These are phyloP conservation scores for Furcasterigmium furcatum DNA, from an alignment of 2,329 filamentous ascomycete species.

Conservation along the genomic window DNA sequence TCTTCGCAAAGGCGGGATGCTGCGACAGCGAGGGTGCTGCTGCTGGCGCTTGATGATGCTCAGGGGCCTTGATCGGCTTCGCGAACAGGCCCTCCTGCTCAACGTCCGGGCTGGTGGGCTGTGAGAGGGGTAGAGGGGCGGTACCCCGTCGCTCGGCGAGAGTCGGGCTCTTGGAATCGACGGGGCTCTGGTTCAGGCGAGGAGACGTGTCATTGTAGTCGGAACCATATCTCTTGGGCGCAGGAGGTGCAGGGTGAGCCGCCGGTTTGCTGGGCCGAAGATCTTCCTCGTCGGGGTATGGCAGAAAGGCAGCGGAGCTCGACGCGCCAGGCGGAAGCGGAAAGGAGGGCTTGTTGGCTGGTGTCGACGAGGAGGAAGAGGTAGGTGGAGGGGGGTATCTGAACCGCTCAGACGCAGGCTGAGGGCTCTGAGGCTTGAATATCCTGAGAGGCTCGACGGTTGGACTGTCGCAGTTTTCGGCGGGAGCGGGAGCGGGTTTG, in stretches of 20 bases:
- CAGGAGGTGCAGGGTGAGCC: constrained; percentile 28
- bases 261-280: constrained; percentile 37
- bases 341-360: constrained; percentile 53
- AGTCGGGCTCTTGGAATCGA: constrained; percentile 57
- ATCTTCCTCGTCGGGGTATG: constrained; percentile 72
- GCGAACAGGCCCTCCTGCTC: constrained; percentile 82
- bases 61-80: constrained; percentile 51
- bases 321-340: constrained; percentile 65
- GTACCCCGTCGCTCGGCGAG: constrained; percentile 80
- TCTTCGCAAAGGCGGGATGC: constrained; percentile 50
- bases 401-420: constrained; percentile 45
- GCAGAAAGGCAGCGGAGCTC: constrained; percentile 64
- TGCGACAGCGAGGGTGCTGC: constrained; percentile 30
- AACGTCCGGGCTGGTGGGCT: constrained; percentile 72
- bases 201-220: constrained; percentile 47
- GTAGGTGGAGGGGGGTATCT: constrained; percentile 46
- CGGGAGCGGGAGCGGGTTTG: constrained; percentile 40
- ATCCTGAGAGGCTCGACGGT: constrained; percentile 83
- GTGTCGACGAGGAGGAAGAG: constrained; percentile 29
- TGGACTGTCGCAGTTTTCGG: constrained; percentile 62
- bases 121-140: constrained; percentile 78
- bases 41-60: constrained; percentile 32
- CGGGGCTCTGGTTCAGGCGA: constrained; percentile 52
- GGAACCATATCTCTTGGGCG: constrained; percentile 41
- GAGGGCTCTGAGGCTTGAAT: constrained; percentile 71